Evolutionary conservation across 495 filamentous ascomycete genomes (phyloP), one percentile per base, ranked within the genome.

Genomic region (Choiromyces venosus): DNA sequence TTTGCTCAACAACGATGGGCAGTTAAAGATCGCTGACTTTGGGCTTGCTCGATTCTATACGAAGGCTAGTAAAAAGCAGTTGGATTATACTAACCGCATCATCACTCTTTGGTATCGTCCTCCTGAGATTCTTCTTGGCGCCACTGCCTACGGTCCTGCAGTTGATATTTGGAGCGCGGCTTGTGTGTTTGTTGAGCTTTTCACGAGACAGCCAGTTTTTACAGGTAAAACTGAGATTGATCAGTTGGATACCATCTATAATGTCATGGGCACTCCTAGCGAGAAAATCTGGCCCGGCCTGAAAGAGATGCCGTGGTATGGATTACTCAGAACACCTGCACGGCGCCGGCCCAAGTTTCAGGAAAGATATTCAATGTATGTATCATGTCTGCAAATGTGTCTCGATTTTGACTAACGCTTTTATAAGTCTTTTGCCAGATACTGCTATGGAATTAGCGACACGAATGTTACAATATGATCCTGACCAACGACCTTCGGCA

Each of bases 101-200:
- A 97, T 99, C 79, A 99, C 95, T 19, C 92, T 94, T 71, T 99
- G 95, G 95, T 99, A 99, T 81, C 88, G 93, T 29, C 91, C 92
- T 0, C 95, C 95, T 0, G 96, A 99, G 82, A 88, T 99, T 18
- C 87, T 99, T 2, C 86, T 98, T 2, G 95, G 95, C 5, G 95
- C 97, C 80, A 98, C 95, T 6, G 89, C 91, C 74, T 99, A 99
- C 81, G 93, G 94, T 16, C 92, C 93, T 0, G 93, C 92, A 2
- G 96, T 98, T 5, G 95, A 99, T 79, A 93, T 99, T 71, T 99
- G 95, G 95, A 95, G 92, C 81, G 95, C 95, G 21, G 96, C 94
- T 12, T 98, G 95, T 82, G 95, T 99, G 8, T 90, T 97, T 82
- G 89, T 97, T 68, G 95, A 99, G 78, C 96, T 99, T 76, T 98